A percentile compares a stretch with the other conserved stretches of the same genome.
Evolutionary conservation across 1,284 basidiomycete species (phyloP).

Genomic region (Sanguinoderma infundibulare): DNA sequence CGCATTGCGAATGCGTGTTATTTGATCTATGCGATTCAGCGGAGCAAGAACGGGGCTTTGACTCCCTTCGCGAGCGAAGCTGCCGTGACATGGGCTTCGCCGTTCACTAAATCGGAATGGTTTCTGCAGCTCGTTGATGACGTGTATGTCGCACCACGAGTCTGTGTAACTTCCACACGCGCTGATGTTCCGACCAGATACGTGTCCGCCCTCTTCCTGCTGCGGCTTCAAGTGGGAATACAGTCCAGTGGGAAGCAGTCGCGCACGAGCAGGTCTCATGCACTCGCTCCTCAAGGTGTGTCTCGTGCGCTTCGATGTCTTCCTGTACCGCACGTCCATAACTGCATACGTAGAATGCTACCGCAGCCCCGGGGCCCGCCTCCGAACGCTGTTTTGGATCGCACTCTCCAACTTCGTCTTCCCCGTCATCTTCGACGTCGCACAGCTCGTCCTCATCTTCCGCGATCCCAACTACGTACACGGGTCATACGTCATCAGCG

Average conservation of each 20-base stretch:
- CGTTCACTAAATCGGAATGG: conserved; percentile 33
- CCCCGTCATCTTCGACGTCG: conserved; percentile 32
- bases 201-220: conserved; percentile 10
- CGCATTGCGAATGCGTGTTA: conserved; percentile 21
- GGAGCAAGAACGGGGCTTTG: neutral
- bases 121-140: conserved; percentile 35
- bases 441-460: conserved; percentile 27
- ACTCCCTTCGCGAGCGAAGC: too few species aligned
- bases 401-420: conserved; percentile 36
- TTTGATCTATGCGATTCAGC: conserved; percentile 10
- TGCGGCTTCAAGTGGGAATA: neutral
- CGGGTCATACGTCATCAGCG: conserved; percentile 15
- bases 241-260: too few species aligned
- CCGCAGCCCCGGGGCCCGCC: neutral
- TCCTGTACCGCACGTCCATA: neutral
- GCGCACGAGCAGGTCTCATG: too few species aligned
- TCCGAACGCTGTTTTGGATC: conserved; percentile 33
- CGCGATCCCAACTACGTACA: conserved; percentile 8
- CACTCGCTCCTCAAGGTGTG: neutral
- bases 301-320: neutral
- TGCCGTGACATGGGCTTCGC: conserved; percentile 13
- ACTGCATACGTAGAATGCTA: neutral
- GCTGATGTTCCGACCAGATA: neutral
- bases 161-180: neutral
- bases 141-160: conserved; percentile 18